These are phyloP conservation scores for Backusella mclennaniae DNA, from an alignment of 192 early-diverging fungal species.

Conservation along the genomic window DNA sequence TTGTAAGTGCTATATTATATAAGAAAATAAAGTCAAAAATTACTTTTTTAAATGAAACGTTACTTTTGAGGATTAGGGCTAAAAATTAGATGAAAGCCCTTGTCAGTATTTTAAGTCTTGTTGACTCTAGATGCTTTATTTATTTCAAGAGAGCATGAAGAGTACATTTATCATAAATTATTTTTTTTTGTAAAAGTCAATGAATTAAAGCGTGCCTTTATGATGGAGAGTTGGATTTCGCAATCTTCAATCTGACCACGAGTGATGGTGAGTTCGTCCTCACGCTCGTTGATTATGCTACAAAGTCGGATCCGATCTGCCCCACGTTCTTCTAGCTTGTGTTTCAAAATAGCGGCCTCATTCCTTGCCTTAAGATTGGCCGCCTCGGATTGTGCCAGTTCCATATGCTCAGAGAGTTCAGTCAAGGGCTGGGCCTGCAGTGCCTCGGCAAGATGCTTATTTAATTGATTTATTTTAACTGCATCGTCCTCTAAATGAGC, in stretches of 20 bases:
- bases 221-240: conserved; percentile 45
- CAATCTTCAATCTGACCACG: conserved; percentile 41
- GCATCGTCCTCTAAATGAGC: conserved; percentile 36
- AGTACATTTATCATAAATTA: too few species aligned
- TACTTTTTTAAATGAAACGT: too few species aligned
- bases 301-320: conserved; percentile 40
- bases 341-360: conserved; percentile 44
- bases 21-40: too few species aligned
- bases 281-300: conserved; percentile 39
- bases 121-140: too few species aligned
- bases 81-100: too few species aligned
- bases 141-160: too few species aligned
- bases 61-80: too few species aligned
- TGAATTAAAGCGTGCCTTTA: conserved; percentile 21
- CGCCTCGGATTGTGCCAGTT: conserved; percentile 50
- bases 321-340: conserved; percentile 37
- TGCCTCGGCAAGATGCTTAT: conserved; percentile 11
- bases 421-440: conserved; percentile 31
- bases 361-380: conserved; percentile 42
- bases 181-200: neutral
- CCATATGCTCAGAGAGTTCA: conserved; percentile 37
- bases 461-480: conserved; percentile 21
- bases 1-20: too few species aligned
- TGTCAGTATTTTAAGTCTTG: too few species aligned
- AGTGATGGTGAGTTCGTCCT: conserved; percentile 37